Conservation (phyloP, 2,329 filamentous ascomycete species). For the Cytospora mali region DNA sequence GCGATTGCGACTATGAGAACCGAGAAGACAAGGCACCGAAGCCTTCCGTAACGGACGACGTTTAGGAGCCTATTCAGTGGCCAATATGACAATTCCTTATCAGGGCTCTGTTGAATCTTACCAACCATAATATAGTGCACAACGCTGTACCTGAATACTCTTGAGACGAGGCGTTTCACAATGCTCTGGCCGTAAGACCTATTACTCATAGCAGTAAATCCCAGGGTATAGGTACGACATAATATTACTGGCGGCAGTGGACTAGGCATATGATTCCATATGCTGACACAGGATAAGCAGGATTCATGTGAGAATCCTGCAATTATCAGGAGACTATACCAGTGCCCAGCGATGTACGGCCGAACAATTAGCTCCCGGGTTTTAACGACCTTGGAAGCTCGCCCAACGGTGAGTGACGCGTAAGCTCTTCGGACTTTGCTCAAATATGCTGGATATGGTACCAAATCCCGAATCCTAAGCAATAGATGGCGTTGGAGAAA, state of each 20-base stretch:
- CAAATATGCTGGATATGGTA: background rate
- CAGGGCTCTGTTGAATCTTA: background rate
- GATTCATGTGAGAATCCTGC: background rate
- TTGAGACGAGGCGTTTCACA: background rate
- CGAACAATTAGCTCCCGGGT: background rate
- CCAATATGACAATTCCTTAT: background rate
- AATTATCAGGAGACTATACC: background rate
- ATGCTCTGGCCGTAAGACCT: background rate
- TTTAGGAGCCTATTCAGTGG: too few relatives aligned
- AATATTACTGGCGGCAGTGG: background rate
- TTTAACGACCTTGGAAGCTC: background rate
- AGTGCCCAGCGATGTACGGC: background rate
- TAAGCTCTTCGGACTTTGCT: background rate
- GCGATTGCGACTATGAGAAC: background rate
- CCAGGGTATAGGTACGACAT: background rate
- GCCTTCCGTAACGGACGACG: background rate
- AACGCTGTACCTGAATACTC: background rate
- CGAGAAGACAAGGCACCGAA: background rate
- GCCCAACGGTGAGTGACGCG: background rate
- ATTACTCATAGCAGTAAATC: background rate
- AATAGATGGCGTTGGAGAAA: background rate
- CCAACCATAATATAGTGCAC: background rate
- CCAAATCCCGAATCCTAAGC: too few relatives aligned
- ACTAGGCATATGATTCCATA: background rate
- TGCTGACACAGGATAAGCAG: constrained; percentile 18